phyloP scores from a whole-genome alignment of 768 basidiomycete species.

The Calocybe gangraenosa region DNA sequence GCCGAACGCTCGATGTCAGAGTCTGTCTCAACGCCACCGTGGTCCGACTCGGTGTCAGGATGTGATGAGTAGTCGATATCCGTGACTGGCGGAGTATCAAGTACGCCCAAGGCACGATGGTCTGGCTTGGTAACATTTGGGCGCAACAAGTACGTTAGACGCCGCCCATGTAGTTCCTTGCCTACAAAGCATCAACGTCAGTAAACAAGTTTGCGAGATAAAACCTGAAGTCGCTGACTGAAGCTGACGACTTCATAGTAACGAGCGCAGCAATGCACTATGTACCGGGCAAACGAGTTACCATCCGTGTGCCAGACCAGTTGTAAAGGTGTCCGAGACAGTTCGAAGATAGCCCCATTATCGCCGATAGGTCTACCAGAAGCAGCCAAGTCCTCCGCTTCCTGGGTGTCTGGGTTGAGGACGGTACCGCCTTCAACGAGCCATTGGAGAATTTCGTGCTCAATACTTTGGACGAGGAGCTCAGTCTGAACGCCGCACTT shows the following conservation, averaged over 20 bases:
- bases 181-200: conserved; percentile 28
- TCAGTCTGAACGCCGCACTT: conserved; percentile 56
- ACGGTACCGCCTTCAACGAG: conserved; percentile 53
- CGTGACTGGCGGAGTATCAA: conserved; percentile 73
- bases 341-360: conserved; percentile 55
- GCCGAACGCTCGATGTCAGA: conserved; percentile 43
- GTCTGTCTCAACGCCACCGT: conserved; percentile 41
- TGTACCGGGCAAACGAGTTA: conserved; percentile 73
- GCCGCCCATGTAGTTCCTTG: conserved; percentile 53
- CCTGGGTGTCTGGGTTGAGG: conserved; percentile 41
- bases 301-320: conserved; percentile 71
- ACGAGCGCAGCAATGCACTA: conserved; percentile 79
- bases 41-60: conserved; percentile 48
- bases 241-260: conserved; percentile 79
- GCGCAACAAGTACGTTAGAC: conserved; percentile 76
- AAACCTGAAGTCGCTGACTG: conserved; percentile 44
- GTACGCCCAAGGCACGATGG: conserved; percentile 30
- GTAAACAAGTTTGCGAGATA: background rate
- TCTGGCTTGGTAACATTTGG: conserved; percentile 69
- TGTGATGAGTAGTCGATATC: conserved; percentile 58
- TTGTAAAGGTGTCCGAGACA: conserved; percentile 59
- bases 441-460: conserved; percentile 62
- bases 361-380: conserved; percentile 47
- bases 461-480: conserved; percentile 63
- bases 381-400: conserved; percentile 19